A percentile compares a stretch with the other conserved stretches of the same genome.
Conservation (phyloP, 108 stramenopile species). For the Fragilaria crotonensis region DNA sequence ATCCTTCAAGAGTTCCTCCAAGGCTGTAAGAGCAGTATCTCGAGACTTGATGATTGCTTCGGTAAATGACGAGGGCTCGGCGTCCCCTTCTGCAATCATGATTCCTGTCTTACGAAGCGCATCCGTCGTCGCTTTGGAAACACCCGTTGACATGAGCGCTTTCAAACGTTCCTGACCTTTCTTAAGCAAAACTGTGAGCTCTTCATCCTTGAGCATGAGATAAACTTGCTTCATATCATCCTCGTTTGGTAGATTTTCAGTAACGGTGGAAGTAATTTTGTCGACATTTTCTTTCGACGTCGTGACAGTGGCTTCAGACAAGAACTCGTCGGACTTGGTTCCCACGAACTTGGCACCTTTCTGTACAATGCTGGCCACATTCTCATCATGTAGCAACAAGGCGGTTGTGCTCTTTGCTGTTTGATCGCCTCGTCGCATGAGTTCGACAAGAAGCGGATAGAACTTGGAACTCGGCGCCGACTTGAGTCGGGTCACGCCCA, state of each 20-base stretch:
- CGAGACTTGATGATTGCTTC: conserved; percentile 39
- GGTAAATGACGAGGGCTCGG: conserved; percentile 1
- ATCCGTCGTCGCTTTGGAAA: conserved; percentile 46
- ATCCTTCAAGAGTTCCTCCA: conserved; percentile 33
- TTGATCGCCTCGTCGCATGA: conserved; percentile 49
- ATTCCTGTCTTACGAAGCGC: conserved; percentile 60
- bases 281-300: background rate
- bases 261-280: background rate
- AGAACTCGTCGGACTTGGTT: conserved; percentile 14
- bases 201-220: conserved; percentile 75
- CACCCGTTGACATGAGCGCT: conserved; percentile 51
- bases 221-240: conserved; percentile 56
- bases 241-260: conserved; percentile 8
- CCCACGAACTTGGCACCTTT: conserved; percentile 12
- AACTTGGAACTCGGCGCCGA: conserved; percentile 60
- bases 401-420: conserved; percentile 24
- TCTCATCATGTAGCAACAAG: conserved; percentile 25
- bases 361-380: conserved; percentile 9
- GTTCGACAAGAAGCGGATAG: conserved; percentile 58
- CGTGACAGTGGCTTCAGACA: conserved; percentile 1
- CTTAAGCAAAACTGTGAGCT: conserved; percentile 58
- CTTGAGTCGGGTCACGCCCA: conserved; percentile 20
- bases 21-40: conserved; percentile 51
- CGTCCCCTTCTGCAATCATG: conserved; percentile 24
- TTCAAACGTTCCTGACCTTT: conserved; percentile 56